phyloP scores from a whole-genome alignment of 495 filamentous ascomycete species.

The Aspergillus baeticus region DNA sequence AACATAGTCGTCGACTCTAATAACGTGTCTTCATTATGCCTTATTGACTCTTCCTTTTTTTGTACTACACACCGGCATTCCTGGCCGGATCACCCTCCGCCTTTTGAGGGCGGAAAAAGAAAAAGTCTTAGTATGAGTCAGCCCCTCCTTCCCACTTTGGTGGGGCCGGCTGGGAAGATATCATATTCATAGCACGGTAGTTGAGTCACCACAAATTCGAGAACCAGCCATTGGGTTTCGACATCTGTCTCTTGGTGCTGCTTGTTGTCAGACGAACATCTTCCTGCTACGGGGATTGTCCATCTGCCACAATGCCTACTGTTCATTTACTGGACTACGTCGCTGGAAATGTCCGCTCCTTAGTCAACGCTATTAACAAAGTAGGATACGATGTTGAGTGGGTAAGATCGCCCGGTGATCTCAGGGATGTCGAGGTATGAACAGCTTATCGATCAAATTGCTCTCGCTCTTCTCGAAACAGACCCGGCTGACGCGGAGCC shows the following conservation, averaged over 20 bases:
- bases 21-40: no score
- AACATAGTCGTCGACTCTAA: no score
- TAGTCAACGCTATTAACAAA: conserved; percentile 96
- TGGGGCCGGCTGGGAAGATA: background rate
- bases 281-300: background rate
- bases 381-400: conserved; percentile 90
- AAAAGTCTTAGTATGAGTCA: conserved; percentile 4
- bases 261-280: background rate
- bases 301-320: conserved; percentile 65
- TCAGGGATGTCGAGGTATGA: conserved; percentile 77
- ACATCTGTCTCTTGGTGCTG: background rate
- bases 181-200: background rate
- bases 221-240: background rate
- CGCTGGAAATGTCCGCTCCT: conserved; percentile 86
- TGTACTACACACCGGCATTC: background rate
- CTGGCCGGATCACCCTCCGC: background rate
- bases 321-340: conserved; percentile 90
- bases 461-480: background rate
- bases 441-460: background rate
- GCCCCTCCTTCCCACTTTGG: background rate
- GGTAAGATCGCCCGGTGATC: conserved; percentile 80
- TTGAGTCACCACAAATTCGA: background rate
- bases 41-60: background rate
- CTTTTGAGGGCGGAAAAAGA: background rate
- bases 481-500: conserved; percentile 11